These are phyloP conservation scores for Sclerotinia sclerotiorum DNA, from an alignment of 2,329 filamentous ascomycete species.

Conservation along the genomic window DNA sequence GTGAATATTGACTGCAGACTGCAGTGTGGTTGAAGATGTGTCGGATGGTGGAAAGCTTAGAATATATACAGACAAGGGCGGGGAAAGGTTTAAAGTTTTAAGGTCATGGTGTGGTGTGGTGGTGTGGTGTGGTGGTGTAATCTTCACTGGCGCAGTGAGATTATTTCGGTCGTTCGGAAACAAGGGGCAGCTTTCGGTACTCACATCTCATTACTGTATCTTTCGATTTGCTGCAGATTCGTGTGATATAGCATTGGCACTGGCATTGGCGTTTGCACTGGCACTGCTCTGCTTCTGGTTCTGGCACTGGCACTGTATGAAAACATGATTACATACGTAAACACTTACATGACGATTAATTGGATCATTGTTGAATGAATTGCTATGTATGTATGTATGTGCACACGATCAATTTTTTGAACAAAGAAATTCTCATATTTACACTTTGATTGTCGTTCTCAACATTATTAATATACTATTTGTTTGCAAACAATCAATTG, in stretches of 20 bases:
- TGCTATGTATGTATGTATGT: too few species aligned
- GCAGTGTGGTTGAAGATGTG: background rate
- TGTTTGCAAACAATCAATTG: constrained; percentile 18
- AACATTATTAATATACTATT: background rate
- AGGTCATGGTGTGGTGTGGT: background rate
- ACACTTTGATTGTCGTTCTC: background rate
- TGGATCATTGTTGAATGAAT: too few species aligned
- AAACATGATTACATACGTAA: background rate
- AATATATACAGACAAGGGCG: background rate
- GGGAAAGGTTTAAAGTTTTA: background rate
- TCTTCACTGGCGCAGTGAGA: too few species aligned
- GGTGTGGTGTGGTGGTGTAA: background rate
- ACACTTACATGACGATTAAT: background rate
- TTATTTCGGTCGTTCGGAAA: constrained; percentile 21
- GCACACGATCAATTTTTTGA: constrained; percentile 11
- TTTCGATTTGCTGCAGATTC: constrained; percentile 2
- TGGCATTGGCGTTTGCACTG: background rate
- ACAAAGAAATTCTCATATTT: background rate
- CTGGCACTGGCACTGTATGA: background rate
- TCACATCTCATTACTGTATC: background rate
- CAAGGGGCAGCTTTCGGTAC: constrained; percentile 12
- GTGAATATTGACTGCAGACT: too few species aligned
- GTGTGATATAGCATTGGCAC: background rate
- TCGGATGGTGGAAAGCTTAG: background rate
- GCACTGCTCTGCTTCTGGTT: too few species aligned